Base-by-base conservation (phyloP, 139 green algal genomes). In the Marvania coccoides region DNA sequence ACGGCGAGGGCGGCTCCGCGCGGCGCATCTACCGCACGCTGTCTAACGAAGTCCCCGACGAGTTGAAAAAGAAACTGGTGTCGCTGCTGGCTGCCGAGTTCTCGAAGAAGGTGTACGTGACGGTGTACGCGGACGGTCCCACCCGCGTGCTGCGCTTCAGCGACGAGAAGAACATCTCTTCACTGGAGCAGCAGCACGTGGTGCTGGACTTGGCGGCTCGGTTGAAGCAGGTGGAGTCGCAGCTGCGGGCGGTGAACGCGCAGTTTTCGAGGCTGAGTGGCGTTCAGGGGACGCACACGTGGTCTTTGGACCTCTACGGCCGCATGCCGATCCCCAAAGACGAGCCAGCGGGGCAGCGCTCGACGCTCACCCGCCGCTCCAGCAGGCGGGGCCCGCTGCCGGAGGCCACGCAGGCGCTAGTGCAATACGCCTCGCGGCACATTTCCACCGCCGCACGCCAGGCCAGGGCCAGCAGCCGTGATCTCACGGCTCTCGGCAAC, bases 101-200 rank as follows among this genome's bases (percentile, higher is more conserved):
- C 63, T 79, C 67, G 34, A 75, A 78, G 23, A 81, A 85, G 61
- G 76, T 95, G 54, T 89, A 92, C 51, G 83, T 94, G 29, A 83
- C 70, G 1, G 78, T 95, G 38, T 93, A 88, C 65, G 87, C 89
- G 5, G 88, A 96, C 57, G 89, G 89, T 6, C 87, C 88, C 14
- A 96, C 88, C 3, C 77, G 86, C n/a, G 84, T 94, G 58, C 80
- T 96, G 58, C 85, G 82, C 63, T 91, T 95, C 65, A 78, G 65
- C 4, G 88, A 96, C 59, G 78, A 81, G 28, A 83, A 79, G 29
- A 75, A 69, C 34, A 28, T 70, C 3, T 71, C 68, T 0, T 72
- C 65, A 6, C 30, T 73, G 53, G 82, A 89, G 55, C 70, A 83
- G 14, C 67, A 85, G 47, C 67, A 86, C 58, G 74, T 73, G 23